Evolutionary conservation across 257 asterid genomes (phyloP).

Genomic region (Oldenlandia corymbosa): DNA sequence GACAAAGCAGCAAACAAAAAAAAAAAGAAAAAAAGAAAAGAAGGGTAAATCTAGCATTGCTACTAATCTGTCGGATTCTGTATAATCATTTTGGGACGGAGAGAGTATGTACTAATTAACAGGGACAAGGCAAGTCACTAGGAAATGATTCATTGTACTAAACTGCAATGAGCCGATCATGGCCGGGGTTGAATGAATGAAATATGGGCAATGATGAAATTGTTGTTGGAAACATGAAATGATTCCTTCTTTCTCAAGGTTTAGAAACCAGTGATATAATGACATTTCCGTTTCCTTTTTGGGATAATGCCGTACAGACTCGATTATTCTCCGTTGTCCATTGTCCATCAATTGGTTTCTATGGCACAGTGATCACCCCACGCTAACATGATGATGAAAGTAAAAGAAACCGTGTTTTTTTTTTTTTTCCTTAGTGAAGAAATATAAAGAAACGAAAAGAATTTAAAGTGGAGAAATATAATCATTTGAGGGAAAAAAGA

Average conservation of each 20-base stretch:
- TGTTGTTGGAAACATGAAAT: not conserved
- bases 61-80: too few species aligned
- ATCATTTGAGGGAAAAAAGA: not conserved
- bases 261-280: too few species aligned
- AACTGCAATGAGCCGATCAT: too few species aligned
- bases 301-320: too few species aligned
- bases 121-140: too few species aligned
- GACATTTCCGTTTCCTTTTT: not conserved
- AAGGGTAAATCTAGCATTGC: too few species aligned
- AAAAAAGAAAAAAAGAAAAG: too few species aligned
- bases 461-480: not conserved
- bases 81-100: too few species aligned
- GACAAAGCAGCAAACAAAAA: not conserved
- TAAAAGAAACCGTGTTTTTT: not conserved
- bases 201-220: too few species aligned
- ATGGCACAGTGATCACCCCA: not conserved
- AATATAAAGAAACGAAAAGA: not conserved
- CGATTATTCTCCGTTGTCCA: not conserved
- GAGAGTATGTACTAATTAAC: too few species aligned
- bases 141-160: too few species aligned
- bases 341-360: not conserved
- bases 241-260: conserved; percentile 16
- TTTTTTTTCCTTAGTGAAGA: not conserved
- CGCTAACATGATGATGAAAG: not conserved
- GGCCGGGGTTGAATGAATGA: too few species aligned